Evolutionary conservation across 2,329 filamentous ascomycete species (phyloP).

Genomic region (Botrytis paeoniae): DNA sequence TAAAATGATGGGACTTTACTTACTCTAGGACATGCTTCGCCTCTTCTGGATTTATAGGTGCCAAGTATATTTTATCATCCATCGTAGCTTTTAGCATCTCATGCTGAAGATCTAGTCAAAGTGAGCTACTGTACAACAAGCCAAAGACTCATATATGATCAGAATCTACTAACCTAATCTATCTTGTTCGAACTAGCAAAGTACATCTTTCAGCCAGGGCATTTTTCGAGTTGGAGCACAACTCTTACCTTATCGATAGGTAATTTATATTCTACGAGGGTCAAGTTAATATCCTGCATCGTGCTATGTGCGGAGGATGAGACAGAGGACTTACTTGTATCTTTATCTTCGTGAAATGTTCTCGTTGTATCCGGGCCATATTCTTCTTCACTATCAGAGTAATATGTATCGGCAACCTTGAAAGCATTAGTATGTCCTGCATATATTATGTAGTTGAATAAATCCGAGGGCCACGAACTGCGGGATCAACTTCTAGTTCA

Average conservation of each 20-base stretch:
- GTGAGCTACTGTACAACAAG: background rate
- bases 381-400: slow-evolving; percentile 38
- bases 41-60: slow-evolving; percentile 32
- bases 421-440: background rate
- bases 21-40: slow-evolving; percentile 37
- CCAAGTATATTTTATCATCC: slow-evolving; percentile 25
- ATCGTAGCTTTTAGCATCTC: slow-evolving; percentile 24
- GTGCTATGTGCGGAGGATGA: background rate
- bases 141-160: too few relatives aligned
- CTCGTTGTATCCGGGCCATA: slow-evolving; percentile 41
- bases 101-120: slow-evolving; percentile 26
- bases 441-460: background rate
- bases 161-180: slow-evolving; percentile 18
- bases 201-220: background rate
- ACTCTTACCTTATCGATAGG: slow-evolving; percentile 30
- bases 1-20: slow-evolving; percentile 22
- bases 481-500: slow-evolving; percentile 15
- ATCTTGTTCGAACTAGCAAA: slow-evolving; percentile 18
- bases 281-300: background rate
- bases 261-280: slow-evolving; percentile 29
- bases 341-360: slow-evolving; percentile 46
- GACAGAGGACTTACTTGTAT: slow-evolving; percentile 36
- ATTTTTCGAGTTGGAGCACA: background rate
- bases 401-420: slow-evolving; percentile 8
- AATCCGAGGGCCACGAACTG: slow-evolving; percentile 1